These are phyloP conservation scores for Clarkia xantiana DNA, from an alignment of 345 rosid species.

Conservation along the genomic window DNA sequence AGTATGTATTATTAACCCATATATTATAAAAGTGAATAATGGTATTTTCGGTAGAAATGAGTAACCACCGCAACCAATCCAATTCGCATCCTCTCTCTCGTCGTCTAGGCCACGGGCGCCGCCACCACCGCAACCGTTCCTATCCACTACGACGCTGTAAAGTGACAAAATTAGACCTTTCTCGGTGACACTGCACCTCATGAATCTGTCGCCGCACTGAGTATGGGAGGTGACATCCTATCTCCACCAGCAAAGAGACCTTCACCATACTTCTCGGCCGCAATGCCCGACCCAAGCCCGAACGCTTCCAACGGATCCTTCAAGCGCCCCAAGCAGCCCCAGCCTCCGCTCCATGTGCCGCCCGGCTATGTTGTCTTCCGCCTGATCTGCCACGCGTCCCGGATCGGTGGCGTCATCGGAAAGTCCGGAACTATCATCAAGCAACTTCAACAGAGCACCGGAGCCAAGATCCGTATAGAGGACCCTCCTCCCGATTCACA, in stretches of 20 bases:
- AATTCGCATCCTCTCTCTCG: too few species aligned
- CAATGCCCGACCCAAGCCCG: conserved; percentile 20
- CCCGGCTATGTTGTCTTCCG: conserved; percentile 55
- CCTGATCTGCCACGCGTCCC: conserved; percentile 51
- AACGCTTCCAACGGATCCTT: conserved; percentile 27
- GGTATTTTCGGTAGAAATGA: too few species aligned
- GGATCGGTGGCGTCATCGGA: conserved; percentile 76
- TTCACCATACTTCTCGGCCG: background rate
- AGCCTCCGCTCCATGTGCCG: conserved; percentile 27
- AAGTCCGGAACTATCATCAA: conserved; percentile 71
- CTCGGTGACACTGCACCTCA: background rate
- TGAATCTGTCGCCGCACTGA: background rate
- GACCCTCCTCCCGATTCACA: conserved; percentile 46
- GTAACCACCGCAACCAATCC: too few species aligned
- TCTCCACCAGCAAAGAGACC: conserved; percentile 24
- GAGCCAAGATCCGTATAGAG: conserved; percentile 69
- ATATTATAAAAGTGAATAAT: too few species aligned
- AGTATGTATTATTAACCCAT: too few species aligned
- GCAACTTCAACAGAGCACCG: conserved; percentile 60
- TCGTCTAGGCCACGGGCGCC: too few species aligned
- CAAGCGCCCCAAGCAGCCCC: conserved; percentile 42
- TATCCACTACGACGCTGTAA: too few species aligned
- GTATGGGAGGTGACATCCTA: conserved; percentile 21
- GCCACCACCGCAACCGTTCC: too few species aligned
- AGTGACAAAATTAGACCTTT: too few species aligned